phyloP scores from a whole-genome alignment of 257 asterid species.

The Solanum dulcamara region DNA sequence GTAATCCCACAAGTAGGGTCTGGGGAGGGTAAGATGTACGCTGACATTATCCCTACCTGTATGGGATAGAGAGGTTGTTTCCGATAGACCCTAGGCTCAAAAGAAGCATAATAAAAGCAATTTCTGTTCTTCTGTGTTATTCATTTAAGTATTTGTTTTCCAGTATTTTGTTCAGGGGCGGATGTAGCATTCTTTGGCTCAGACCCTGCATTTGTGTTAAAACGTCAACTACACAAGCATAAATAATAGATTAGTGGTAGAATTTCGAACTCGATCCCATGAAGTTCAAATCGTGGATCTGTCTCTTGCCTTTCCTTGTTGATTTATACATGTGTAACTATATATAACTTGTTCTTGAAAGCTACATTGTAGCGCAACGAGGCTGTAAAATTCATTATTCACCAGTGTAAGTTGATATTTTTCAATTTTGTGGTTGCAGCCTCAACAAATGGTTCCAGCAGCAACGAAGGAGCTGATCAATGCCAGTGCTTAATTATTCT shows the following conservation, averaged over 20 bases:
- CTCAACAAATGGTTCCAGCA: slow-evolving; percentile 13
- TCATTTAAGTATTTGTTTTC: neutral
- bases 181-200: neutral
- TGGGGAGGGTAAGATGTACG: neutral
- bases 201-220: neutral
- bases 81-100: neutral
- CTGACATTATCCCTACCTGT: neutral
- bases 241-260: neutral
- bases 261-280: neutral
- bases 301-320: neutral
- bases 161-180: neutral
- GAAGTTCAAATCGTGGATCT: neutral
- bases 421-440: slow-evolving; percentile 31
- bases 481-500: slow-evolving; percentile 17
- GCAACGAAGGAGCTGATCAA: slow-evolving; percentile 25
- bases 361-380: neutral
- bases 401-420: no score
- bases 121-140: neutral
- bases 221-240: neutral
- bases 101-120: no score
- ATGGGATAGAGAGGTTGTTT: neutral
- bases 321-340: neutral
- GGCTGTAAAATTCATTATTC: neutral
- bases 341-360: neutral
- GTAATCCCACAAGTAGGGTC: neutral